phyloP scores from a whole-genome alignment of 345 rosid species.

The Salix dunnii region DNA sequence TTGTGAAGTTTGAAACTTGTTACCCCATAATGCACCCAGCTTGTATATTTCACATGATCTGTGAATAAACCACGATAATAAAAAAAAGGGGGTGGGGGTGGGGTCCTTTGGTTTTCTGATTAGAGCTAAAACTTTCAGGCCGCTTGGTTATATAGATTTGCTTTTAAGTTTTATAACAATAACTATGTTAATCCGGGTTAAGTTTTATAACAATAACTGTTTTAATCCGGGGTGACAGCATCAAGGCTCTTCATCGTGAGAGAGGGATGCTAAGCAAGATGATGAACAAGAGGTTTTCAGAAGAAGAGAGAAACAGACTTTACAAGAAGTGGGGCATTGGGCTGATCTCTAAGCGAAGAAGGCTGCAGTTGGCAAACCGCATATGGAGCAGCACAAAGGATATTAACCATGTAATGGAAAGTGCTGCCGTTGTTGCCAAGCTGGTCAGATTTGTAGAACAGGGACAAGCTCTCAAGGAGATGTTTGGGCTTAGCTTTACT shows the following conservation, averaged over 20 bases:
- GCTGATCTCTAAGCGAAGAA: slow-evolving; percentile 65
- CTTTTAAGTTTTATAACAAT: not conserved
- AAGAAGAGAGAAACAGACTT: slow-evolving; percentile 60
- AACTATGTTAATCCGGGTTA: not conserved
- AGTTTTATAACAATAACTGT: not conserved
- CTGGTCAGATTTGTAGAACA: slow-evolving; percentile 73
- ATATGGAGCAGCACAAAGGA: slow-evolving; percentile 71
- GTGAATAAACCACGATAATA: too few species aligned
- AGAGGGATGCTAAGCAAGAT: slow-evolving; percentile 77
- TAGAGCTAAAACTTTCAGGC: not conserved
- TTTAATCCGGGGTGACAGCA: slow-evolving; percentile 31
- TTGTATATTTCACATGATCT: too few species aligned
- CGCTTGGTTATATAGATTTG: not conserved
- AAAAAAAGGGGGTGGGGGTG: too few species aligned
- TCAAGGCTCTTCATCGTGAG: slow-evolving; percentile 70
- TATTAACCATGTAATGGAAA: slow-evolving; percentile 51
- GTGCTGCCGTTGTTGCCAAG: slow-evolving; percentile 77
- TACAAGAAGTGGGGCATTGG: slow-evolving; percentile 74
- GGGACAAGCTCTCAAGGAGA: slow-evolving; percentile 73
- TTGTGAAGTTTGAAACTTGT: too few species aligned
- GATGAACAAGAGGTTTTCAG: slow-evolving; percentile 64
- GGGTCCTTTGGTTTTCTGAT: too few species aligned
- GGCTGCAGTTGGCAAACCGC: slow-evolving; percentile 63
- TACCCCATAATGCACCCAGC: too few species aligned
- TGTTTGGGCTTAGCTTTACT: slow-evolving; percentile 88